Percentiles rank a stretch among this genome's conserved stretches.
Conservation (phyloP, 2,329 filamentous ascomycete genomes). For the Lecanicillium sp. region DNA sequence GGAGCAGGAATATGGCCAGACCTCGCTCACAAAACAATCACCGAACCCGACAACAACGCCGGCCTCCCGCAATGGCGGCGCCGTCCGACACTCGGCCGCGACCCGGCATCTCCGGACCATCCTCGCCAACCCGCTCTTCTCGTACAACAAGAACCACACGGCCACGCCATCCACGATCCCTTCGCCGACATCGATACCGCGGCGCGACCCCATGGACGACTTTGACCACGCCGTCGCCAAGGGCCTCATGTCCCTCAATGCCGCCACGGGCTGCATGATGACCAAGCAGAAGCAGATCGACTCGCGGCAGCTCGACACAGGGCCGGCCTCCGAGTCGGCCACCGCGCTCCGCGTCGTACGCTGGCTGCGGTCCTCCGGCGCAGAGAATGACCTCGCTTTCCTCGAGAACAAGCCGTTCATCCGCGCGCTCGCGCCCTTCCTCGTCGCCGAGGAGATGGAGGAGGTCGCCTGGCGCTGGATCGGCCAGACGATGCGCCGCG, state of each 20-base stretch:
- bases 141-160: slow-evolving; percentile 23
- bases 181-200: slow-evolving; percentile 11
- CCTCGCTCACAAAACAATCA: slow-evolving; percentile 16
- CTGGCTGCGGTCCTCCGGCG: slow-evolving; percentile 48
- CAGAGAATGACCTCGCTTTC: slow-evolving; percentile 41
- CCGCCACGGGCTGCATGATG: slow-evolving; percentile 48
- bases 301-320: slow-evolving; percentile 21
- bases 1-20: slow-evolving; percentile 50
- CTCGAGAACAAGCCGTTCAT: slow-evolving; percentile 35
- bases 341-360: slow-evolving; percentile 43
- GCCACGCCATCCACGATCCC: not conserved
- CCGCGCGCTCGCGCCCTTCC: slow-evolving; percentile 39
- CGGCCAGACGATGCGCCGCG: slow-evolving; percentile 29
- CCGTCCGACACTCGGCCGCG: slow-evolving; percentile 36
- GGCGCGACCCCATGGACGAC: slow-evolving; percentile 44
- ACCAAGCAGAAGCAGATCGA: slow-evolving; percentile 40
- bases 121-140: slow-evolving; percentile 52
- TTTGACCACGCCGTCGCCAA: slow-evolving; percentile 51
- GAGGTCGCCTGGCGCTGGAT: slow-evolving; percentile 49
- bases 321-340: slow-evolving; percentile 34
- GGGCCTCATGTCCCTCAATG: slow-evolving; percentile 49
- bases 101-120: slow-evolving; percentile 49
- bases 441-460: slow-evolving; percentile 48
- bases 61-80: slow-evolving; percentile 17
- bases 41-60: slow-evolving; percentile 13